Percentiles rank a stretch among this genome's conserved stretches.
Evolutionary conservation across 2,329 filamentous ascomycete species (phyloP).

Genomic region (Talaromyces sp.): DNA sequence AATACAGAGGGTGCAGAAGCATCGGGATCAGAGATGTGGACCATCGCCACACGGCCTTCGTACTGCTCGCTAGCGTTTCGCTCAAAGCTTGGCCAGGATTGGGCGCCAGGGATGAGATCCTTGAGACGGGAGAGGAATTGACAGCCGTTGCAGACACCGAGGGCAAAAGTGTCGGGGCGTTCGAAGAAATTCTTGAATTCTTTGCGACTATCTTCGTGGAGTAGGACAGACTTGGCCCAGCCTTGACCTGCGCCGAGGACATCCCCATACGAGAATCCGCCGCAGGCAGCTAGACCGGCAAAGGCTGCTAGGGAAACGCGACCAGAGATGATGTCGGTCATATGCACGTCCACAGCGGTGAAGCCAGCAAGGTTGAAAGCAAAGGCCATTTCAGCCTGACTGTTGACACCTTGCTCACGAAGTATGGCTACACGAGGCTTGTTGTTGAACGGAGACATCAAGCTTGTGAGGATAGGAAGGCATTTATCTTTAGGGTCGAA

Average conservation of each 20-base stretch:
- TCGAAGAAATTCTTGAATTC: constrained; percentile 85
- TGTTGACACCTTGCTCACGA: constrained; percentile 92
- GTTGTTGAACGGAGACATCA: constrained; percentile 57
- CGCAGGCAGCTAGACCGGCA: constrained; percentile 86
- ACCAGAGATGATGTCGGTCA: constrained; percentile 82
- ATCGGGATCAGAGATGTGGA: constrained; percentile 65
- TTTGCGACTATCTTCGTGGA: constrained; percentile 69
- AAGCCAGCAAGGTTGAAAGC: constrained; percentile 90
- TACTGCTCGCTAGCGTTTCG: constrained; percentile 84
- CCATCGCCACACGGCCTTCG: constrained; percentile 84
- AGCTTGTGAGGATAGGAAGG: constrained; percentile 62
- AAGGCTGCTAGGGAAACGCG: constrained; percentile 78
- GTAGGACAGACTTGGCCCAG: constrained; percentile 89
- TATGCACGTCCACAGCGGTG: constrained; percentile 88
- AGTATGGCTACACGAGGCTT: constrained; percentile 84
- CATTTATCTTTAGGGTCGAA: constrained; percentile 76
- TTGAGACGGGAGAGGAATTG: constrained; percentile 86
- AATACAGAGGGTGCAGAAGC: constrained; percentile 67
- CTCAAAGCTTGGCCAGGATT: constrained; percentile 80
- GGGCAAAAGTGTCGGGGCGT: constrained; percentile 80
- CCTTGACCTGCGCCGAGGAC: constrained; percentile 92
- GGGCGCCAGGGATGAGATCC: constrained; percentile 78
- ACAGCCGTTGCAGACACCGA: constrained; percentile 96
- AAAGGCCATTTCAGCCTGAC: constrained; percentile 96
- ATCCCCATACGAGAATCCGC: constrained; percentile 93